Conservation (phyloP, 345 rosid species). For the Boechera divaricarpa region DNA sequence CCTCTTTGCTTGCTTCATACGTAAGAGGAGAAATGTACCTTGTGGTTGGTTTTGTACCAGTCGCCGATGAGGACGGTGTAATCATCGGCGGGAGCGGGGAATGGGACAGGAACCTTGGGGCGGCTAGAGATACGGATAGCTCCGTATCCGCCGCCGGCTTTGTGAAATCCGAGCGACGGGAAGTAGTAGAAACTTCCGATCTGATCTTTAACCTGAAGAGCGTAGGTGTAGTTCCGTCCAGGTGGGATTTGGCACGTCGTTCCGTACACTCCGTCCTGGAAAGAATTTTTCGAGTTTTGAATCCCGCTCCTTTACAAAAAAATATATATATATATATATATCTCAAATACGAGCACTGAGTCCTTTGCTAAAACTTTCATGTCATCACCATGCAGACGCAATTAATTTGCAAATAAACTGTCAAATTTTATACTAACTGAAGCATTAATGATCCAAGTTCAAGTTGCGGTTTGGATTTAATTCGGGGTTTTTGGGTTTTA, state of each 20-base stretch:
- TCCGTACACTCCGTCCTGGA: constrained; percentile 72
- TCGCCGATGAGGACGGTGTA: constrained; percentile 72
- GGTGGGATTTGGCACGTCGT: constrained; percentile 88
- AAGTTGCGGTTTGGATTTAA: background rate
- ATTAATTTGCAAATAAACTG: background rate
- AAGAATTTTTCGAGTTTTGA: constrained; percentile 43
- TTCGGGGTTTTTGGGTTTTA: background rate
- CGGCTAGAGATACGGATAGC: constrained; percentile 64
- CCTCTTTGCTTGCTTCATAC: background rate
- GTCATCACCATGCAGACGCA: background rate
- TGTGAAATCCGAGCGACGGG: constrained; percentile 31
- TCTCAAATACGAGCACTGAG: background rate
- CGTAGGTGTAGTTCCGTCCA: constrained; percentile 42
- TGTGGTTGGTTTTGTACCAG: constrained; percentile 68
- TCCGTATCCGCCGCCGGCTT: constrained; percentile 67
- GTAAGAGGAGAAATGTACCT: constrained; percentile 45
- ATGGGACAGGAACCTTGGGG: constrained; percentile 61
- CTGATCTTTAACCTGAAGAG: constrained; percentile 31
- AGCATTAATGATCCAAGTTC: background rate
- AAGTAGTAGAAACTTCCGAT: constrained; percentile 36
- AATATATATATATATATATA: background rate
- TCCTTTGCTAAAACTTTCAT: background rate
- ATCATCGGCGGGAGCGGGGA: constrained; percentile 55
- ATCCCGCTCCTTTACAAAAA: constrained; percentile 23
- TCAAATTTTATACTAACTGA: background rate